Conservation (phyloP, 371 early-diverging fungal species). For the Chytridium lagenaria region DNA sequence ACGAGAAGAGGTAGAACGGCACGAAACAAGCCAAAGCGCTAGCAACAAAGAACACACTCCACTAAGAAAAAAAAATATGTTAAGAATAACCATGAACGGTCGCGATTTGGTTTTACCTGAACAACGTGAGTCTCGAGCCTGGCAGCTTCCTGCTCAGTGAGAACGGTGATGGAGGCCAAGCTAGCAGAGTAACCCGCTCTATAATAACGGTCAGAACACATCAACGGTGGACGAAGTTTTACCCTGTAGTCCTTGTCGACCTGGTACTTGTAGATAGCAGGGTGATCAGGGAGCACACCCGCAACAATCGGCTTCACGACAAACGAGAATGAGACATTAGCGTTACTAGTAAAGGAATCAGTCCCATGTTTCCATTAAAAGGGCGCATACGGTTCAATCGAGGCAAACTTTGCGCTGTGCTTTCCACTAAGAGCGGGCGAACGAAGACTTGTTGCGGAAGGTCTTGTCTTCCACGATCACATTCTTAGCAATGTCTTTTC, state of each 20-base stretch:
- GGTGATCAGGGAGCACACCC: conserved; percentile 30
- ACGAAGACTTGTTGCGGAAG: conserved; percentile 24
- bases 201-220: background rate
- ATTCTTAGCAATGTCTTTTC: conserved; percentile 18
- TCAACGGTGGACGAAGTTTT: background rate
- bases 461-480: conserved; percentile 29
- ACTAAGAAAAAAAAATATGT: too few species aligned
- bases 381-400: conserved; percentile 18
- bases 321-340: conserved; percentile 33
- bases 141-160: conserved; percentile 30
- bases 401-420: conserved; percentile 23
- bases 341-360: conserved; percentile 14
- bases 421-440: conserved; percentile 24
- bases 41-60: conserved; percentile 8
- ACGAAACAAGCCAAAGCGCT: background rate
- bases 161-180: conserved; percentile 22
- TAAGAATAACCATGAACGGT: too few species aligned
- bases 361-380: background rate
- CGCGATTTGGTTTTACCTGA: too few species aligned
- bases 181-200: conserved; percentile 29
- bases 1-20: background rate
- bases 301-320: conserved; percentile 29
- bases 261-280: conserved; percentile 30
- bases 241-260: conserved; percentile 19
- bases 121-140: conserved; percentile 8